phyloP scores from a whole-genome alignment of 2,329 filamentous ascomycete species.

The Corniculantispora saksenae region DNA sequence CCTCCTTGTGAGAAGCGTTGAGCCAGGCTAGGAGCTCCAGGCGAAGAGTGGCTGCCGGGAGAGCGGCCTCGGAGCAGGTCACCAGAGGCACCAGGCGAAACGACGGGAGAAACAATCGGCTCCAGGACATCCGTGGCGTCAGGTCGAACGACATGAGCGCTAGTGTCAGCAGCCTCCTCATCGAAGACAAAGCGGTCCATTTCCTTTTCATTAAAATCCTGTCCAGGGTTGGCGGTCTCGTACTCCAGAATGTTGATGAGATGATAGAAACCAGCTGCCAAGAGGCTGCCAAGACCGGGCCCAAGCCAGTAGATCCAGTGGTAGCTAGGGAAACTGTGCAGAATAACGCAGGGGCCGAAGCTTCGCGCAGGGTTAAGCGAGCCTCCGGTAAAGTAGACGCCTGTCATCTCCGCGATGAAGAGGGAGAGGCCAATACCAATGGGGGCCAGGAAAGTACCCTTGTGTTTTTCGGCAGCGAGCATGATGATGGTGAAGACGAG shows the following conservation, averaged over 20 bases:
- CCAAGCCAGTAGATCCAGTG: slow-evolving; percentile 49
- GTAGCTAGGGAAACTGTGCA: slow-evolving; percentile 40
- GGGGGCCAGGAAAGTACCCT: slow-evolving; percentile 48
- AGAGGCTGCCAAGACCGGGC: slow-evolving; percentile 21
- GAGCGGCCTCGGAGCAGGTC: slow-evolving; percentile 16
- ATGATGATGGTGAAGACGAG: slow-evolving; percentile 52
- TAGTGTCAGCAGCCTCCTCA: slow-evolving; percentile 18
- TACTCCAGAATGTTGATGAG: slow-evolving; percentile 23
- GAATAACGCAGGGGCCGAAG: slow-evolving; percentile 48
- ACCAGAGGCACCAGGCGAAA: not conserved
- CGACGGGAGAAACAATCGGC: slow-evolving; percentile 8
- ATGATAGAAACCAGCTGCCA: slow-evolving; percentile 21
- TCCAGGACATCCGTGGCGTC: slow-evolving; percentile 13
- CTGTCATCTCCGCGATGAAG: slow-evolving; percentile 47
- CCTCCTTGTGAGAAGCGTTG: not conserved
- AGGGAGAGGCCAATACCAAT: slow-evolving; percentile 49
- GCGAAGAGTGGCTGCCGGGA: not conserved
- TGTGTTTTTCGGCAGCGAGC: slow-evolving; percentile 53
- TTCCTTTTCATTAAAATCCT: slow-evolving; percentile 23
- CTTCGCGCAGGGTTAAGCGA: slow-evolving; percentile 49
- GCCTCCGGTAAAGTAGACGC: slow-evolving; percentile 50
- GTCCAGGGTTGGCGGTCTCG: slow-evolving; percentile 22
- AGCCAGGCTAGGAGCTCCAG: not conserved
- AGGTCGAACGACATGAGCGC: slow-evolving; percentile 16
- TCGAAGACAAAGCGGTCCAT: slow-evolving; percentile 21